Percentiles rank a stretch among this genome's conserved stretches.
These are phyloP conservation scores for Neopestalotiopsis sp. DNA, from an alignment of 2,329 filamentous ascomycete species.

Conservation along the genomic window DNA sequence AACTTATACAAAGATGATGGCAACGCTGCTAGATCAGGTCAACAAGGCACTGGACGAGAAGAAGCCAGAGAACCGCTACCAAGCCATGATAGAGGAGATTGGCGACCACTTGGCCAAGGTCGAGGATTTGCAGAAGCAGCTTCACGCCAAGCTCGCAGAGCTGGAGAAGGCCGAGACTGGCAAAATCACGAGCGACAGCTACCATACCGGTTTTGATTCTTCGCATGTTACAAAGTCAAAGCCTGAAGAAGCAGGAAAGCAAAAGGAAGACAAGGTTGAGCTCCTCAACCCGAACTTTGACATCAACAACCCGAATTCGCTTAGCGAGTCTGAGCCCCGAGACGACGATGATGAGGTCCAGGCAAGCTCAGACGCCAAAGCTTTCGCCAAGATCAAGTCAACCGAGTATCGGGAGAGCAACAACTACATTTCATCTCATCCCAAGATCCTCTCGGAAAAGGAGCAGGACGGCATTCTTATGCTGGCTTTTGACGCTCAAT, in stretches of 20 bases:
- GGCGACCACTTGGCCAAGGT: slow-evolving; percentile 80
- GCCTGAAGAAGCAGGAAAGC: slow-evolving; percentile 44
- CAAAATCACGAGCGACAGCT: slow-evolving; percentile 93
- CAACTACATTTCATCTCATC: slow-evolving; percentile 80
- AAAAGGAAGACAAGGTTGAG: slow-evolving; percentile 65
- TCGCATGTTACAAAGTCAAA: slow-evolving; percentile 67
- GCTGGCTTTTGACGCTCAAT: slow-evolving; percentile 87
- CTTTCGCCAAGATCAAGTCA: slow-evolving; percentile 80
- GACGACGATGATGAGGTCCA: slow-evolving; percentile 77
- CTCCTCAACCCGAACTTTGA: slow-evolving; percentile 73
- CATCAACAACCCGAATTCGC: slow-evolving; percentile 35
- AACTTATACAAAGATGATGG: slow-evolving; percentile 97
- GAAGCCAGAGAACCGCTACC: slow-evolving; percentile 70
- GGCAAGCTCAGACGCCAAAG: slow-evolving; percentile 77
- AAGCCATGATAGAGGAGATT: slow-evolving; percentile 80
- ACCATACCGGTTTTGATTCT: slow-evolving; percentile 89
- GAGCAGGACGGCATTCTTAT: slow-evolving; percentile 92
- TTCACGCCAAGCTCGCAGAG: slow-evolving; percentile 75
- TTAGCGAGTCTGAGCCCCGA: slow-evolving; percentile 25
- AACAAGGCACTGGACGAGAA: slow-evolving; percentile 84
- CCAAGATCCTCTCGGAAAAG: slow-evolving; percentile 78
- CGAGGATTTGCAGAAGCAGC: slow-evolving; percentile 75
- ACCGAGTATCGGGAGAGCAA: slow-evolving; percentile 77
- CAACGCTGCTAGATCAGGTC: slow-evolving; percentile 91
- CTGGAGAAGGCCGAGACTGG: slow-evolving; percentile 83